These are phyloP conservation scores for Hemileccinum rubropunctum DNA, from an alignment of 768 basidiomycete species.

Conservation along the genomic window DNA sequence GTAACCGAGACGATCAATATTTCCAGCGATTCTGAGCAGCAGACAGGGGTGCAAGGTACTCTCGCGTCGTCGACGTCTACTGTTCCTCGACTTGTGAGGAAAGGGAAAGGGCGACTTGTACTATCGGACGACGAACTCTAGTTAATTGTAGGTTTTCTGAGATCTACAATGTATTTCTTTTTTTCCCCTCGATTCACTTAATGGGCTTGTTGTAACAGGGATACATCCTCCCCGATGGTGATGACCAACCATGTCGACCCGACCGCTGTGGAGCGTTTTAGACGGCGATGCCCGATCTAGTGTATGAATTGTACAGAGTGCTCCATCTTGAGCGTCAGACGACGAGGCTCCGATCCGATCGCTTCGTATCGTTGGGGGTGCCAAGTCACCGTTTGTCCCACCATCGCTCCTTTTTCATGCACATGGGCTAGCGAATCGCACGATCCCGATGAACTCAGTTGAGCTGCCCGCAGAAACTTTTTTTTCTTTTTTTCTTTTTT, in stretches of 20 bases:
- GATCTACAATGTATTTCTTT: slow-evolving; percentile 1
- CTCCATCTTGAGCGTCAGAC: background rate
- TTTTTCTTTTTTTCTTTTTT: background rate
- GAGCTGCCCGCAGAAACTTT: background rate
- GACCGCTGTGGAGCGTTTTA: background rate
- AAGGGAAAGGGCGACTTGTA: slow-evolving; percentile 32
- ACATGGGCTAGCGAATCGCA: too few relatives aligned
- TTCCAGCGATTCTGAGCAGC: slow-evolving; percentile 22
- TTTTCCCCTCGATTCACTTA: background rate
- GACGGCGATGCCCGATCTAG: background rate
- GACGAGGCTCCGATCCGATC: slow-evolving; percentile 17
- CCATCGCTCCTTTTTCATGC: background rate
- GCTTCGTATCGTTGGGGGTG: slow-evolving; percentile 6
- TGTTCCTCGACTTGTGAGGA: slow-evolving; percentile 20
- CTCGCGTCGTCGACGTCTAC: slow-evolving; percentile 1
- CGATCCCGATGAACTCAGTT: too few relatives aligned
- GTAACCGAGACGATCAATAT: slow-evolving; percentile 15
- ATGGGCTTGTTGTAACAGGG: slow-evolving; percentile 10
- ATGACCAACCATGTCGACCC: background rate
- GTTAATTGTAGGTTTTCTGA: slow-evolving; percentile 8
- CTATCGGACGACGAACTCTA: slow-evolving; percentile 40
- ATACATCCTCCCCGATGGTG: background rate
- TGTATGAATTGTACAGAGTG: background rate
- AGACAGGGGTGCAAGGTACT: background rate
- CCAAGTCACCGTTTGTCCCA: slow-evolving; percentile 11